Percentiles rank a stretch among this genome's conserved stretches.
Conservation (phyloP, 192 early-diverging fungal species). For the Mortierella antarctica region DNA sequence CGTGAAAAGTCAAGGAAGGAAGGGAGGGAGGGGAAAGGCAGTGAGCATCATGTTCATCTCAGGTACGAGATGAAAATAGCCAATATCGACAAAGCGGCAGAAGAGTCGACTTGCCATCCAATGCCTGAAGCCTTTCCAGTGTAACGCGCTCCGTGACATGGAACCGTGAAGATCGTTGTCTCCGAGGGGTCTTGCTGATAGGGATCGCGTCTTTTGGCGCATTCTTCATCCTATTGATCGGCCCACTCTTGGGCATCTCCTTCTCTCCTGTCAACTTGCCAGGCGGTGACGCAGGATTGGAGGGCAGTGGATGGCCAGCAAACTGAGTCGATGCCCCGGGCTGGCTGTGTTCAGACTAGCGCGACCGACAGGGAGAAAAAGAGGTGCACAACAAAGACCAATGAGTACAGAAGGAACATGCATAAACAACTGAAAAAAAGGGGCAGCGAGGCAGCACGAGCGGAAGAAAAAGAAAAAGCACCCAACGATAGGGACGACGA, state of each 20-base stretch:
- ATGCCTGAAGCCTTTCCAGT: slow-evolving; percentile 76
- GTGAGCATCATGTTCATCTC: slow-evolving; percentile 4
- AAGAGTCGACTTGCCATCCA: slow-evolving; percentile 71
- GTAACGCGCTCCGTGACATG: slow-evolving; percentile 85
- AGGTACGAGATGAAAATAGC: not conserved
- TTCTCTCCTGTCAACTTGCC: slow-evolving; percentile 44
- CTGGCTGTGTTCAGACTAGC: slow-evolving; percentile 41
- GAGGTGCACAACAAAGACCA: not conserved
- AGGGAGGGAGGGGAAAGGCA: not conserved
- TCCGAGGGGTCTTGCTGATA: slow-evolving; percentile 80
- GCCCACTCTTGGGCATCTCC: slow-evolving; percentile 57
- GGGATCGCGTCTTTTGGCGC: slow-evolving; percentile 78
- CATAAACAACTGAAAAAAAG: slow-evolving; percentile 15
- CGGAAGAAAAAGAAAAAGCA: not conserved
- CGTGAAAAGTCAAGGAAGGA: slow-evolving; percentile 1
- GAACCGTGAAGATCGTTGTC: slow-evolving; percentile 89
- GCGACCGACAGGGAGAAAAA: not conserved
- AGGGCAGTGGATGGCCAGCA: slow-evolving; percentile 12
- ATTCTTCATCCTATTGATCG: slow-evolving; percentile 61
- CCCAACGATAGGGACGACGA: not conserved
- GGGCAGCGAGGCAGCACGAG: not conserved
- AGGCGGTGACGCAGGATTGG: slow-evolving; percentile 32
- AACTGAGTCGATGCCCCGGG: slow-evolving; percentile 14
- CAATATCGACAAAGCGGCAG: not conserved
- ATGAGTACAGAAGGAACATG: not conserved